Conservation (phyloP, 2,329 filamentous ascomycete genomes). For the Cordyceps cicadae region DNA sequence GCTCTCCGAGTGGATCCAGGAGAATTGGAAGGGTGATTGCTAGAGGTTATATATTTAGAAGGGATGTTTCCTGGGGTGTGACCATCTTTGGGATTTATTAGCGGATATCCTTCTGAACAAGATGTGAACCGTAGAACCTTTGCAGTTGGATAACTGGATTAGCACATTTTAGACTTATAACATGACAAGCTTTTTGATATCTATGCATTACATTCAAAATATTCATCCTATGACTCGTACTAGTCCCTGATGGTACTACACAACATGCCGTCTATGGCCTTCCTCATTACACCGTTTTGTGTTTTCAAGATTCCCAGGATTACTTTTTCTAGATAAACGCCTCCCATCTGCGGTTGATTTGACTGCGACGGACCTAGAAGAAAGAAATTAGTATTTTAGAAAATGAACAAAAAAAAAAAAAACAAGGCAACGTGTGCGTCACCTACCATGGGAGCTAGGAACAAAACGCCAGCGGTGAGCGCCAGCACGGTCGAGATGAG, state of each 20-base stretch:
- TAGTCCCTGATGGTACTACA: neutral
- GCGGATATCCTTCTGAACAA: no score
- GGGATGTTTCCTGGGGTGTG: neutral
- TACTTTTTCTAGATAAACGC: constrained; percentile 16
- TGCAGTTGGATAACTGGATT: neutral
- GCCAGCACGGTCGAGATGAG: constrained; percentile 77
- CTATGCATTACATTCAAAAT: constrained; percentile 2
- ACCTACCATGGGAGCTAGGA: constrained; percentile 79
- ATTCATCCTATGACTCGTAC: neutral
- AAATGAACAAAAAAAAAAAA: neutral
- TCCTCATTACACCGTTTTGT: neutral
- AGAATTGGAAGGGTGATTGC: constrained; percentile 48
- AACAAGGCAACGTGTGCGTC: neutral
- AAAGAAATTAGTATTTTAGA: constrained; percentile 24
- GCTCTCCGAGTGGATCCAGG: constrained; percentile 48
- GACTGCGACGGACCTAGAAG: constrained; percentile 50
- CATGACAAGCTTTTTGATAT: neutral
- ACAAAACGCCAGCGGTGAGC: constrained; percentile 64
- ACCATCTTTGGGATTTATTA: neutral
- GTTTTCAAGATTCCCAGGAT: neutral
- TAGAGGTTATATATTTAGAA: constrained; percentile 16
- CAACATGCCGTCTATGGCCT: neutral
- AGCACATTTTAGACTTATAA: neutral
- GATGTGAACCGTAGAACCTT: neutral
- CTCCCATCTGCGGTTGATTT: constrained; percentile 58